Evolutionary conservation across 1,139 yeast genomes (phyloP), one percentile per base, ranked within the genome.

Genomic region (Lodderomyces parapsilosis): DNA sequence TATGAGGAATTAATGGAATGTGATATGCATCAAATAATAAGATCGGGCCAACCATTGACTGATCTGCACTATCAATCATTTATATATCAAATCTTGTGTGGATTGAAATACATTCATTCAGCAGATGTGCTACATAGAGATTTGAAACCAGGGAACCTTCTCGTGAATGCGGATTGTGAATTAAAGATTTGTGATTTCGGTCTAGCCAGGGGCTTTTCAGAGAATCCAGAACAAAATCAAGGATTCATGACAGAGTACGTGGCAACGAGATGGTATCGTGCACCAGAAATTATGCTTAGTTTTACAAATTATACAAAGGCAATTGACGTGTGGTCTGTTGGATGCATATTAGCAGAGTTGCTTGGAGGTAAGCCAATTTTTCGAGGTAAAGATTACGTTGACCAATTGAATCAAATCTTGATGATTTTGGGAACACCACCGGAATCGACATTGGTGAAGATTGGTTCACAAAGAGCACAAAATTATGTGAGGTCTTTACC

Each of bases 1-100:
- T 93, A 93, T 58, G 98, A 93, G 63, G 97, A 91, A 63, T 70
- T 90, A 52, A 90, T 93, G 97, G 99, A 93, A 63, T 93, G 98
- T 66, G 99, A 93, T 62, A 84, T 93, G 88, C 97, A 91, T 61
- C 98, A 93, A 62, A 93, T 93, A 57, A 93, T 93, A 48, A 76
- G 96, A 53, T 88, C 96, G 3, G 90, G 91, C 23, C 99, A 93
- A 64, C 90, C 96, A 0, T 74, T 93, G 54, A 90, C 98, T 0
- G 98, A 93, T 61, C 88, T 91, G 32, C 99, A 93, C 62, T 91
- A 87, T 65, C 99, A 93, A 65, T 83, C 89, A 40, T 93, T 93
- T 58, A 78, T 90, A 22, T 91, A 93, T 61, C 99, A 93, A 68
- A 88, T 88, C 14, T 73, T 93, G 42, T 90, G 96, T 60, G 99